Evolutionary conservation across 2,329 filamentous ascomycete species (phyloP), one percentile per base, ranked within the genome.

Genomic region (Ascochyta viciae-villosae): DNA sequence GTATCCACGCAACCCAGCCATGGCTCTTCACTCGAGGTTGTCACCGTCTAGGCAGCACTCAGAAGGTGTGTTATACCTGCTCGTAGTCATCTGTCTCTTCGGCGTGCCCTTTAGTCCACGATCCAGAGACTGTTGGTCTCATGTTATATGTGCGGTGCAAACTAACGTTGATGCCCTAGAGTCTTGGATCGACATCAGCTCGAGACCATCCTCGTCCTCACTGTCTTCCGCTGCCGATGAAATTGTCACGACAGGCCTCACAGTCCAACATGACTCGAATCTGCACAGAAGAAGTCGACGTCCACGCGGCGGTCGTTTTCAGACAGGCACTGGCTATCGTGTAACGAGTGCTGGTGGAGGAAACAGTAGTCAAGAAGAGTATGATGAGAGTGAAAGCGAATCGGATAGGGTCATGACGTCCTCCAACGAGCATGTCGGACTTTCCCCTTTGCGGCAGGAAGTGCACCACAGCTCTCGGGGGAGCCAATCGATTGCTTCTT

Each of bases 141-240:
- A 23, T 41, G 23, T 13, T 46, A 24, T n/a, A 13, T 51, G 12
- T 23, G 50, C 46, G 35, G 29, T 9, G 4, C 27, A 24, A 23
- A 56, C 66, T 72, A 39, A 71, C 54, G 46, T 16, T 33, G 19
- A 41, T 46, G 19, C 16, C 22, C n/a, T 42, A 93, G 95, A 98
- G 80, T 97, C 95, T 8, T 99, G 95, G 95, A 87, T 98, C 66
- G 94, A 99, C 75, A 87, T 99, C 58, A 87, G 90, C 42, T 97
- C 94, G 4, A 91, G 95, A 67, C 92, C 94, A 7, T 97, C 94
- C 0, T 96, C 94, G 2, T 96, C 94, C 2, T 97, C 93, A 13
- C 81, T 96, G 12, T 96, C 93, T 19, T 96, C 85, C 19, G 77
- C 87, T 50, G 87, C 89, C 71, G 92, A 96, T 63, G 93, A 97